phyloP scores from a whole-genome alignment of 148 eudicot species.

The Agrostemma githago region DNA sequence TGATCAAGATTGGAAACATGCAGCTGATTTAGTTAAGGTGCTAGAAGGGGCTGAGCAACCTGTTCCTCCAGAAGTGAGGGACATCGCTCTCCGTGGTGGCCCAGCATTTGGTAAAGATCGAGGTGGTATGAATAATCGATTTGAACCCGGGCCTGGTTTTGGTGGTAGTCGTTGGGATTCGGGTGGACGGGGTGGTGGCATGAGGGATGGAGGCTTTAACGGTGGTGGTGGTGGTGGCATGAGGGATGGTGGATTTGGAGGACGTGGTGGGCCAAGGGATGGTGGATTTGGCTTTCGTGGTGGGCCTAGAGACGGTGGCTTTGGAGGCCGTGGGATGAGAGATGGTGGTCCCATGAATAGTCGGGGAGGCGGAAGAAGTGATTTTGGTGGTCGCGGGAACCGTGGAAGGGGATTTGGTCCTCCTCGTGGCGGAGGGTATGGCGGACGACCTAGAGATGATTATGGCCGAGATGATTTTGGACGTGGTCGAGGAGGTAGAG shows the following conservation, averaged over 20 bases:
- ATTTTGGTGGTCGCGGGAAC: slow-evolving; percentile 37
- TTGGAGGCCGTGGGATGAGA: slow-evolving; percentile 54
- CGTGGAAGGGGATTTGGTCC: slow-evolving; percentile 61
- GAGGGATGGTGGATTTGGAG: slow-evolving; percentile 36
- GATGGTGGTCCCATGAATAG: slow-evolving; percentile 35
- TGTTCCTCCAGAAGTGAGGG: slow-evolving; percentile 78
- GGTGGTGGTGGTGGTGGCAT: slow-evolving; percentile 47
- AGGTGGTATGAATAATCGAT: slow-evolving; percentile 49
- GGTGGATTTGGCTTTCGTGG: slow-evolving; percentile 35
- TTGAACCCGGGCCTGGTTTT: slow-evolving; percentile 33
- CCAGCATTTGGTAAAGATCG: slow-evolving; percentile 60
- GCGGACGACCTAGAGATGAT: slow-evolving; percentile 58
- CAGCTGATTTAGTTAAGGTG: slow-evolving; percentile 69
- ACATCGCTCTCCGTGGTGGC: slow-evolving; percentile 74
- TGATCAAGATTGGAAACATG: slow-evolving; percentile 97
- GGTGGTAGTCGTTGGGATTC: slow-evolving; percentile 63
- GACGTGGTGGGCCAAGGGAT: slow-evolving; percentile 32
- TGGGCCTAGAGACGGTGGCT: slow-evolving; percentile 54
- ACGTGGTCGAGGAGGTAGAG: slow-evolving; percentile 69
- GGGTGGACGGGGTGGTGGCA: slow-evolving; percentile 56
- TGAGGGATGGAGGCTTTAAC: slow-evolving; percentile 44
- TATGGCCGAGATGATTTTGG: slow-evolving; percentile 56
- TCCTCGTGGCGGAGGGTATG: slow-evolving; percentile 41
- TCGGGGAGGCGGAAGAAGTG: slow-evolving; percentile 53
- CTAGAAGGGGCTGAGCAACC: slow-evolving; percentile 93